phyloP scores from a whole-genome alignment of 164 flowering plant genomes.

The Akebia trifoliata region DNA sequence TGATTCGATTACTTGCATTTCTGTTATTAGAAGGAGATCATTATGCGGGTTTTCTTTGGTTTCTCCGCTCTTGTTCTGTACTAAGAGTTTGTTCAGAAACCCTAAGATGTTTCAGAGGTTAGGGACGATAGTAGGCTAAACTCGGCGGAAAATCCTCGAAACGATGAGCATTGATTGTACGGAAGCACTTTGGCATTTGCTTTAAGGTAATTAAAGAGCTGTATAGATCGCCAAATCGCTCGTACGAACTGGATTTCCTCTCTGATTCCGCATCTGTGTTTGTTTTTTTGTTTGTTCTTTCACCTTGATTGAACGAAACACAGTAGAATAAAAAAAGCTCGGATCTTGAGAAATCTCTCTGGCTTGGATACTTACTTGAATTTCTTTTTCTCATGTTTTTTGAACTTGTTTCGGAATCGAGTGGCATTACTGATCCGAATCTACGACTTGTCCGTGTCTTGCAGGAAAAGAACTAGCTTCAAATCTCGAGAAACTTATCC shows the following conservation, averaged over 20 bases:
- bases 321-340: not conserved
- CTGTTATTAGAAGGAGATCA: not conserved
- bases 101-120: conserved; percentile 17
- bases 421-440: too few relatives aligned
- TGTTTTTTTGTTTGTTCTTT: too few relatives aligned
- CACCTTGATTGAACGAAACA: too few relatives aligned
- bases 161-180: conserved; percentile 5
- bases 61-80: too few relatives aligned
- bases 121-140: conserved; percentile 20
- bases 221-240: conserved; percentile 2
- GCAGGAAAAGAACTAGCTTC: conserved; percentile 1
- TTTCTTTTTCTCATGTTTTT: too few relatives aligned
- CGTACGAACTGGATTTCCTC: not conserved
- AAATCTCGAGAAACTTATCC: conserved; percentile 15
- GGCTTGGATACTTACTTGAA: too few relatives aligned
- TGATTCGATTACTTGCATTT: not conserved
- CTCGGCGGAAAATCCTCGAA: not conserved
- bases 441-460: not conserved
- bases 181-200: too few relatives aligned
- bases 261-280: too few relatives aligned
- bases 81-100: not conserved
- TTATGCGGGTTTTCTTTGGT: too few relatives aligned
- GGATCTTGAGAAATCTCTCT: conserved; percentile 12
- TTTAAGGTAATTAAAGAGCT: not conserved
- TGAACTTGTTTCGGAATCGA: too few relatives aligned